A percentile compares a stretch with the other conserved stretches of the same genome.
Evolutionary conservation across 1,284 basidiomycete species (phyloP).

Genomic region (Irpex rosettiformis): DNA sequence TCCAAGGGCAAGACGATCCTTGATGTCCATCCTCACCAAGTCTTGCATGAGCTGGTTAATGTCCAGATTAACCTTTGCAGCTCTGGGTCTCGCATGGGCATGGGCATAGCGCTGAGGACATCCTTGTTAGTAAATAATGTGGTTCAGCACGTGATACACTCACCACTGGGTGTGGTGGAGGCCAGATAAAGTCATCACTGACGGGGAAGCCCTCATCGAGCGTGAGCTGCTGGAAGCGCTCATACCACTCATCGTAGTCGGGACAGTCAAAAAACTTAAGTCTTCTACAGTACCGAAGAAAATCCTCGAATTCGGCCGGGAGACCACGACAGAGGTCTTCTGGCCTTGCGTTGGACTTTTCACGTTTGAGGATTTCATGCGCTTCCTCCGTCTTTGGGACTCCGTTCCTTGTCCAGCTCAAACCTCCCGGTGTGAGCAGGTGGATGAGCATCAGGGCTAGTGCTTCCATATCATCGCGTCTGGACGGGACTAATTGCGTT

Average conservation of each 20-base stretch:
- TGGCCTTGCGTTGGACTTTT: slow-evolving; percentile 53
- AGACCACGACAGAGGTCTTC: slow-evolving; percentile 69
- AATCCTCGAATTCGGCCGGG: slow-evolving; percentile 69
- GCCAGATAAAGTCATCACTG: slow-evolving; percentile 68
- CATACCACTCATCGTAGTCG: slow-evolving; percentile 60
- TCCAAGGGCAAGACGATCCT: slow-evolving; percentile 42
- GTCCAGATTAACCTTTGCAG: slow-evolving; percentile 25
- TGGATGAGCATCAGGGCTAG: slow-evolving; percentile 75
- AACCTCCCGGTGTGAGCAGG: slow-evolving; percentile 68
- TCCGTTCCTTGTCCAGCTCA: slow-evolving; percentile 73
- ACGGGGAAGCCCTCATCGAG: slow-evolving; percentile 52
- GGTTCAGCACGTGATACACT: slow-evolving; percentile 5
- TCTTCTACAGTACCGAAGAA: slow-evolving; percentile 64
- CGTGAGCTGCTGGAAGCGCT: slow-evolving; percentile 56
- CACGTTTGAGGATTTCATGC: slow-evolving; percentile 57
- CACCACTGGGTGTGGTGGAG: slow-evolving; percentile 42
- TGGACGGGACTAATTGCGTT: slow-evolving; percentile 54
- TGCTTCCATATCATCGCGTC: slow-evolving; percentile 74
- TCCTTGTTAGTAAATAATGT: neutral
- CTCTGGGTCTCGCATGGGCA: neutral
- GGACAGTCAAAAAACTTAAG: slow-evolving; percentile 64
- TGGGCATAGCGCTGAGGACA: slow-evolving; percentile 16
- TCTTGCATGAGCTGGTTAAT: slow-evolving; percentile 54
- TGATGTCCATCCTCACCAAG: slow-evolving; percentile 55
- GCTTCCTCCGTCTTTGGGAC: slow-evolving; percentile 63